Conservation (phyloP, 257 asterid species). For the Nicotiana sylvestris region DNA sequence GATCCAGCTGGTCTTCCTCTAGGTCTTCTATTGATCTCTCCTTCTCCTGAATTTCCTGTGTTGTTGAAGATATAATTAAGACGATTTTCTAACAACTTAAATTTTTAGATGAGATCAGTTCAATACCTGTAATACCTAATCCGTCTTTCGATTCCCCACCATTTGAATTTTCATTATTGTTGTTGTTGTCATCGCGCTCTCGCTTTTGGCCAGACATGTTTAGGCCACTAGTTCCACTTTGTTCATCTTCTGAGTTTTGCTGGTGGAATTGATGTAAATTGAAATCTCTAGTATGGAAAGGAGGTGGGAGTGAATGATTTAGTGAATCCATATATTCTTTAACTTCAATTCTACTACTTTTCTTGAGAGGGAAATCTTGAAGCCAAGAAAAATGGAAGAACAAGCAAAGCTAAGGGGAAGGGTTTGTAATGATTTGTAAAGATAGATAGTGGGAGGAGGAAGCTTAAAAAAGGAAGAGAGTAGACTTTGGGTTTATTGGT, state of each 20-base stretch:
- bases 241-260: conserved; percentile 55
- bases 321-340: conserved; percentile 22
- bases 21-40: conserved; percentile 52
- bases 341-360: background rate
- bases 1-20: conserved; percentile 93
- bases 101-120: background rate
- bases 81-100: background rate
- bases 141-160: conserved; percentile 10
- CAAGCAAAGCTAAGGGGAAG: conserved; percentile 16
- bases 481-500: conserved; percentile 25
- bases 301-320: conserved; percentile 56
- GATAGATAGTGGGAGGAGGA: conserved; percentile 25
- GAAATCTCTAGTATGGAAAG: conserved; percentile 82
- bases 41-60: conserved; percentile 24
- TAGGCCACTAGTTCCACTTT: conserved; percentile 58
- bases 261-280: conserved; percentile 36
- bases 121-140: conserved; percentile 17
- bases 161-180: conserved; percentile 18
- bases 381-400: conserved; percentile 19
- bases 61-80: conserved; percentile 6
- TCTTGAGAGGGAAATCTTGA: background rate
- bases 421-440: conserved; percentile 29
- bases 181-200: conserved; percentile 39
- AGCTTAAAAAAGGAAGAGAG: background rate
- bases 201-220: conserved; percentile 44